Evolutionary conservation across 352 stramenopile genomes (phyloP).

Genomic region (Thraustochytrium striatum): DNA sequence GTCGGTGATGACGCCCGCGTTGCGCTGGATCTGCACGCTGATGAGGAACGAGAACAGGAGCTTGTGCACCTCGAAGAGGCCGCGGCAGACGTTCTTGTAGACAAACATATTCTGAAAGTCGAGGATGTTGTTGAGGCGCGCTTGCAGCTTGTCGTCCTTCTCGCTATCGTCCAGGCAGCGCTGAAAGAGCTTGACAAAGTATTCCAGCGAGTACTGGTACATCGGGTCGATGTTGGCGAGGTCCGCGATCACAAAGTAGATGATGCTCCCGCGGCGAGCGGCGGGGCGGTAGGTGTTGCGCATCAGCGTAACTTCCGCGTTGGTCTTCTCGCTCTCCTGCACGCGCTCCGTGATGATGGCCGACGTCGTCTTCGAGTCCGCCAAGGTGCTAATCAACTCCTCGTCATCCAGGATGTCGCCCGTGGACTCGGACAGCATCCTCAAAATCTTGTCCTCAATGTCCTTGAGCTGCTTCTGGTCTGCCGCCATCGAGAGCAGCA

Average conservation of each 20-base stretch:
- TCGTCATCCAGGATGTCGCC: constrained; percentile 88
- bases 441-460: constrained; percentile 83
- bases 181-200: constrained; percentile 84
- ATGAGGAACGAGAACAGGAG: constrained; percentile 88
- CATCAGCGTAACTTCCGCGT: constrained; percentile 79
- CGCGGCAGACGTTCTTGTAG: constrained; percentile 88
- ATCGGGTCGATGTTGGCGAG: constrained; percentile 84
- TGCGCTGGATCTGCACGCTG: constrained; percentile 82
- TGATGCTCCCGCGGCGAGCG: constrained; percentile 80
- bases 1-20: neutral
- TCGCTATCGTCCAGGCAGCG: constrained; percentile 70
- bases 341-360: constrained; percentile 70
- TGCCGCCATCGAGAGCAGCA: constrained; percentile 85
- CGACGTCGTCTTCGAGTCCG: constrained; percentile 60
- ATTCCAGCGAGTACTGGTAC: constrained; percentile 90
- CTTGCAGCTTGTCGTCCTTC: constrained; percentile 55
- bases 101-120: constrained; percentile 80
- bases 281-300: constrained; percentile 81
- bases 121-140: constrained; percentile 72
- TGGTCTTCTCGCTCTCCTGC: constrained; percentile 77
- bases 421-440: constrained; percentile 79
- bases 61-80: constrained; percentile 86
- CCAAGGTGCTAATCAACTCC: constrained; percentile 59
- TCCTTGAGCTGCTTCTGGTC: constrained; percentile 85
- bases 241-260: constrained; percentile 89